phyloP scores from a whole-genome alignment of 352 stramenopile genomes.

The Globisporangium emineosum region DNA sequence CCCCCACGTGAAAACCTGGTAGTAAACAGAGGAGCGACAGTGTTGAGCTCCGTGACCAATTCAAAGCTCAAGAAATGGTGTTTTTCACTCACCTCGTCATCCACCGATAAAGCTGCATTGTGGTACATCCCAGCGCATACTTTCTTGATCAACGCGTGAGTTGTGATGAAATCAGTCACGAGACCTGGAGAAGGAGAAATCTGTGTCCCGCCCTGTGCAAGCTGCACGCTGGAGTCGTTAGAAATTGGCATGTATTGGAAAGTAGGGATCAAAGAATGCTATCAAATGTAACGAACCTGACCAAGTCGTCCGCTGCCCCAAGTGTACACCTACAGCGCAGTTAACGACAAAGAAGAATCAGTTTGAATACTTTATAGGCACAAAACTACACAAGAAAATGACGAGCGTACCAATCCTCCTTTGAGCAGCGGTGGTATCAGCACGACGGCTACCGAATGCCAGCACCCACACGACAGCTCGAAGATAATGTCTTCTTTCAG shows the following conservation, averaged over 20 bases:
- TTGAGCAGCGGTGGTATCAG: conserved; percentile 84
- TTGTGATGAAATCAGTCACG: conserved; percentile 78
- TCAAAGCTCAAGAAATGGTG: too few species aligned
- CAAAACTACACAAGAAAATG: background rate
- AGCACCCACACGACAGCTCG: conserved; percentile 77
- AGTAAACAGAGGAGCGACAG: background rate
- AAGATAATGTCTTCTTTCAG: conserved; percentile 77
- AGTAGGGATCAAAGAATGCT: background rate
- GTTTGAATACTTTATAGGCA: too few species aligned
- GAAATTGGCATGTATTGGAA: conserved; percentile 16
- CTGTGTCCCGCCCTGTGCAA: conserved; percentile 73
- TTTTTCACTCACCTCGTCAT: conserved; percentile 67
- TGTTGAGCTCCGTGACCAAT: background rate
- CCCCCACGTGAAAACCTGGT: conserved; percentile 90
- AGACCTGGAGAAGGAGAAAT: conserved; percentile 64
- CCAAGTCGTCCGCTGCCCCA: conserved; percentile 93
- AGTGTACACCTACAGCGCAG: conserved; percentile 66
- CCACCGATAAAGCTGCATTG: conserved; percentile 87
- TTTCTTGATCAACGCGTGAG: conserved; percentile 82
- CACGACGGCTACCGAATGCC: conserved; percentile 88
- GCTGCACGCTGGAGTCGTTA: conserved; percentile 4
- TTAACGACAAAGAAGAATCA: background rate
- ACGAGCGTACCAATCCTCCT: conserved; percentile 53
- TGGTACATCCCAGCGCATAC: conserved; percentile 89
- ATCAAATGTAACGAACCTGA: conserved; percentile 43